Percentiles rank a stretch among this genome's conserved stretches.
Conservation (phyloP, 345 rosid species). For the Hibiscus tridactylites region DNA sequence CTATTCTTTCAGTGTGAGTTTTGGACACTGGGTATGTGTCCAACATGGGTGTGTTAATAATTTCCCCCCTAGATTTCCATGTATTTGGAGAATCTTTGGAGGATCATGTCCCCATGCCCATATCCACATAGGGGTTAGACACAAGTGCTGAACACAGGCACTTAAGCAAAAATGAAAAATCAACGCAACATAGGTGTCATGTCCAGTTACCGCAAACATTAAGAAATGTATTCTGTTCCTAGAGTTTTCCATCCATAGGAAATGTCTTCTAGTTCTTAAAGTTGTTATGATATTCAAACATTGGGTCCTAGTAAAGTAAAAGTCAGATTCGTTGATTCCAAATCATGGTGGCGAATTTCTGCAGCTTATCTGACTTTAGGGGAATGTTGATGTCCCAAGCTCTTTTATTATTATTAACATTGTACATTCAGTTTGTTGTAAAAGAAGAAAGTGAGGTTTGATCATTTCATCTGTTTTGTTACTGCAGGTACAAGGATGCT, state of each 20-base stretch:
- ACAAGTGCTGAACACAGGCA: background rate
- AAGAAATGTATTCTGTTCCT: background rate
- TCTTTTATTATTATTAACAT: background rate
- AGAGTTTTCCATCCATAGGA: background rate
- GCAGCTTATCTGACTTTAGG: background rate
- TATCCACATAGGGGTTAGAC: background rate
- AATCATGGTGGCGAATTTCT: background rate
- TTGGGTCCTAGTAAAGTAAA: slow-evolving; percentile 1
- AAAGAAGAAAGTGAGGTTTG: background rate
- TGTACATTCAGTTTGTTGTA: background rate
- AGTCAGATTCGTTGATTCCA: background rate
- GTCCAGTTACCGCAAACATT: background rate
- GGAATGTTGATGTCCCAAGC: background rate
- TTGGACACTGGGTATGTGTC: background rate
- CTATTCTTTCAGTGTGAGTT: background rate
- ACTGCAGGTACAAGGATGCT: slow-evolving; percentile 79
- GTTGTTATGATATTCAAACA: background rate
- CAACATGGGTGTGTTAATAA: background rate
- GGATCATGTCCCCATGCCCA: background rate
- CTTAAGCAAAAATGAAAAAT: background rate
- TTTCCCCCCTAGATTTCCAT: background rate
- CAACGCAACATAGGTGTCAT: background rate
- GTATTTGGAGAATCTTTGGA: background rate
- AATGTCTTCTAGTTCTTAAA: background rate
- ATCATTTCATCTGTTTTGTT: slow-evolving; percentile 10